Percentiles rank a stretch among this genome's conserved stretches.
Conservation (phyloP, 345 rosid species). For the Citrus australasica region DNA sequence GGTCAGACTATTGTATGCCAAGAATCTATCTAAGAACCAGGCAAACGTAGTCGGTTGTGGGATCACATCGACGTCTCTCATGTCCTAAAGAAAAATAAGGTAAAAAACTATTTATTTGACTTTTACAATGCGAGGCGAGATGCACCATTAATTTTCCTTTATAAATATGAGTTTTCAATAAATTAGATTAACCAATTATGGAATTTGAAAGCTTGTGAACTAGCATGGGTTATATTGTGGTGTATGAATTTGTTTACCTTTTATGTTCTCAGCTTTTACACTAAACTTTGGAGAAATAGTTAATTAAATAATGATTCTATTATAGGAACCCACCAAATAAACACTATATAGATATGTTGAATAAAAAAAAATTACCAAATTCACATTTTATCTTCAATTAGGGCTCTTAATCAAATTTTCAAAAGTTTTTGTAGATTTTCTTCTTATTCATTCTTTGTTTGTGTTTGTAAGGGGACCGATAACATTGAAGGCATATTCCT, state of each 20-base stretch:
- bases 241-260: no score
- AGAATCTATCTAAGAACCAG: not conserved
- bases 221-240: no score
- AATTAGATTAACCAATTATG: no score
- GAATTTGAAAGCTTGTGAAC: no score
- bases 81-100: not conserved
- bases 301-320: no score
- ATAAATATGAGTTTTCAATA: no score
- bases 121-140: not conserved
- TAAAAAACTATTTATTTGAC: not conserved
- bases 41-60: conserved; percentile 12
- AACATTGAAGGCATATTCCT: not conserved
- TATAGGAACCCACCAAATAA: no score
- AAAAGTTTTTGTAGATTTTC: not conserved
- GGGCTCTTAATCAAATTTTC: not conserved
- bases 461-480: not conserved
- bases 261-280: no score
- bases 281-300: no score
- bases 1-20: conserved; percentile 8
- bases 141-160: no score
- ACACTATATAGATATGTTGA: no score
- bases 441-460: not conserved
- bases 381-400: not conserved
- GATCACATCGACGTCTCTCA: not conserved
- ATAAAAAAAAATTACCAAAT: not conserved